Conservation (phyloP, 2,329 filamentous ascomycete genomes). For the Leptosphaerulina australis region DNA sequence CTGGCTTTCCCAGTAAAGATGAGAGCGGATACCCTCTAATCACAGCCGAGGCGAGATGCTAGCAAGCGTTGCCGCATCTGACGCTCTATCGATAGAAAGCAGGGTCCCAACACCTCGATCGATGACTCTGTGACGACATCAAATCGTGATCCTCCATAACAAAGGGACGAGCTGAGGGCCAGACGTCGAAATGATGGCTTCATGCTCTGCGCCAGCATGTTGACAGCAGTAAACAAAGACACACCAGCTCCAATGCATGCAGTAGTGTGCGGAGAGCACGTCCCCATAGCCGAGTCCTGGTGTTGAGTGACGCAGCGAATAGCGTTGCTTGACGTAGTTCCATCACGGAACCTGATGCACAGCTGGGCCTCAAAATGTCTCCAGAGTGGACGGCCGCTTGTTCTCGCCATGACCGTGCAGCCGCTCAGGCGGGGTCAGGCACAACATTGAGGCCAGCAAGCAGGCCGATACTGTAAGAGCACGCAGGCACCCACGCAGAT, state of each 20-base stretch:
- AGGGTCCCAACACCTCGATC: constrained; percentile 17
- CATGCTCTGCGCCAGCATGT: constrained; percentile 6
- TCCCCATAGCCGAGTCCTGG: constrained; percentile 29
- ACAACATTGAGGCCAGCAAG: constrained; percentile 4
- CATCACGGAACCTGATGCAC: constrained; percentile 20
- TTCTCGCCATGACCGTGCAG: constrained; percentile 26
- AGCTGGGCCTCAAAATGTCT: constrained; percentile 19
- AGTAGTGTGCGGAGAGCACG: constrained; percentile 24
- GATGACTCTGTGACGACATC: constrained; percentile 17
- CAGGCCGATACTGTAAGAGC: constrained; percentile 1
- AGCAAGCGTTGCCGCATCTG: constrained; percentile 21
- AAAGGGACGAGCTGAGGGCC: constrained; percentile 2
- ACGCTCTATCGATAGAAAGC: constrained; percentile 12
- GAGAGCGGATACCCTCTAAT: too few species aligned
- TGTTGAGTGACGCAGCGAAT: constrained; percentile 31
- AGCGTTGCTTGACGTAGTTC: constrained; percentile 15
- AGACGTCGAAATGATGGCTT: constrained; percentile 7
- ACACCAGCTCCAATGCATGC: constrained; percentile 12
- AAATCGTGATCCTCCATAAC: neutral
- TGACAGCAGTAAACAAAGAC: constrained; percentile 13
- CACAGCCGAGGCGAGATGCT: constrained; percentile 18
- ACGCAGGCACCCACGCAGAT: too few species aligned
- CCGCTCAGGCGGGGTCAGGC: constrained; percentile 21
- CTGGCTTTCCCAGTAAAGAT: too few species aligned
- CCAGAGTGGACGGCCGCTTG: constrained; percentile 18